Evolutionary conservation across 768 basidiomycete genomes (phyloP).

Genomic region (Pulveroboletus sp.): DNA sequence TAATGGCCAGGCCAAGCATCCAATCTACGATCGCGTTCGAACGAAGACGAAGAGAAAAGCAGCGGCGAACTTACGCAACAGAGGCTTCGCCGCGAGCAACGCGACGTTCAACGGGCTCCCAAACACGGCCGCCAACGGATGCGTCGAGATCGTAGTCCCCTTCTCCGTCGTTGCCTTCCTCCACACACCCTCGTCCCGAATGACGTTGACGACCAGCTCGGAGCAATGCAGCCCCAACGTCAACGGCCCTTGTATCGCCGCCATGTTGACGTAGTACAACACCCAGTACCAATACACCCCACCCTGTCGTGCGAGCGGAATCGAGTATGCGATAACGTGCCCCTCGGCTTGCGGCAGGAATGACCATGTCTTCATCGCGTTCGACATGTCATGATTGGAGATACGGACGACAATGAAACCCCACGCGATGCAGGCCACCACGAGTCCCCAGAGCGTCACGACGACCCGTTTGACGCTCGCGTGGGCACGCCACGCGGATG

Average conservation of each 20-base stretch:
- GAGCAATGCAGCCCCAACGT: slow-evolving; percentile 28
- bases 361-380: slow-evolving; percentile 17
- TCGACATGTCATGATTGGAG: slow-evolving; percentile 2
- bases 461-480: slow-evolving; percentile 21
- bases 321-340: slow-evolving; percentile 18
- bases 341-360: slow-evolving; percentile 25
- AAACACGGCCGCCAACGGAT: slow-evolving; percentile 24
- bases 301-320: slow-evolving; percentile 15
- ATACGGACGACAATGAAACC: slow-evolving; percentile 13
- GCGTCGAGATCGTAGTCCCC: slow-evolving; percentile 14
- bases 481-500: slow-evolving; percentile 29
- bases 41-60: not conserved
- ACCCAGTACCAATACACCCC: slow-evolving; percentile 23
- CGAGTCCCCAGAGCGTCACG: slow-evolving; percentile 23
- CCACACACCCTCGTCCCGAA: slow-evolving; percentile 29
- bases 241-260: slow-evolving; percentile 25
- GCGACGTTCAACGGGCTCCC: slow-evolving; percentile 14
- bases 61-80: slow-evolving; percentile 24
- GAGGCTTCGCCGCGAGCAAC: slow-evolving; percentile 20
- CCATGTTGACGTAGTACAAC: slow-evolving; percentile 25
- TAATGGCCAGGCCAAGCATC: slow-evolving; percentile 32
- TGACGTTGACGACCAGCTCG: slow-evolving; percentile 27
- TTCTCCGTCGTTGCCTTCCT: slow-evolving; percentile 16
- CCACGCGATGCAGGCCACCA: slow-evolving; percentile 19
- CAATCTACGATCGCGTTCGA: slow-evolving; percentile 19